Evolutionary conservation across 2,329 filamentous ascomycete genomes (phyloP).

Genomic region (Aureobasidium sp.): DNA sequence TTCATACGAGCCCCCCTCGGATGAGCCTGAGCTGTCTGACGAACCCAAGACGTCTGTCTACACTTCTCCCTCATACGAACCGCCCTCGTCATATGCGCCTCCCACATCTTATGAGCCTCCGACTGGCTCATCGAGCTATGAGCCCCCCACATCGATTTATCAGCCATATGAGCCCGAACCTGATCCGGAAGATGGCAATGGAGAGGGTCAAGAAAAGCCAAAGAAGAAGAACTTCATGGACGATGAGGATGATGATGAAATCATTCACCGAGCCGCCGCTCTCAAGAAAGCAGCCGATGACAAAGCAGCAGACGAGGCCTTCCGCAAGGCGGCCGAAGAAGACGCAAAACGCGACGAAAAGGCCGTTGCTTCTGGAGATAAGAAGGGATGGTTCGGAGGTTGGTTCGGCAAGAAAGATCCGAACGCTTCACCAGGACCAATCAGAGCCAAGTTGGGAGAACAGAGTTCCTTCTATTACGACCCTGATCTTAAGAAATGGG

Average conservation of each 20-base stretch:
- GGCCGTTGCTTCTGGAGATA: slow-evolving; percentile 36
- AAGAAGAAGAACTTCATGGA: slow-evolving; percentile 76
- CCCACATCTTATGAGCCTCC: slow-evolving; percentile 29
- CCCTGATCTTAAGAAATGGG: slow-evolving; percentile 92
- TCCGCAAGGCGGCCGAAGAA: slow-evolving; percentile 70
- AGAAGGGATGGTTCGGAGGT: slow-evolving; percentile 68
- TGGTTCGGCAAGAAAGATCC: slow-evolving; percentile 74
- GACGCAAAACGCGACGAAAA: slow-evolving; percentile 56
- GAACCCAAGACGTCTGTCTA: slow-evolving; percentile 12
- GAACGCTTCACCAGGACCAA: slow-evolving; percentile 55
- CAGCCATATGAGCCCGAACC: slow-evolving; percentile 44
- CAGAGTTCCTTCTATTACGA: slow-evolving; percentile 91
- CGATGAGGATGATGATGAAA: slow-evolving; percentile 65
- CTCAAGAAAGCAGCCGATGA: slow-evolving; percentile 44
- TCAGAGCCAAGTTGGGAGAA: slow-evolving; percentile 89
- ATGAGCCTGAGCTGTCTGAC: not conserved
- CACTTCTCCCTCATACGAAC: slow-evolving; percentile 21
- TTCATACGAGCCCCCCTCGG: slow-evolving; percentile 9
- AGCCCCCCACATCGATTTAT: slow-evolving; percentile 46
- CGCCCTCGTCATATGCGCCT: slow-evolving; percentile 13
- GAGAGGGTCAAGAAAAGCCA: slow-evolving; percentile 35
- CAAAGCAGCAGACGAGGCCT: slow-evolving; percentile 73
- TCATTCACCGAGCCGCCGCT: slow-evolving; percentile 42
- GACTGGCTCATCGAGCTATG: slow-evolving; percentile 39
- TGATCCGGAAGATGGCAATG: slow-evolving; percentile 37